phyloP scores from a whole-genome alignment of 768 basidiomycete species.

The Tricholomella constricta region DNA sequence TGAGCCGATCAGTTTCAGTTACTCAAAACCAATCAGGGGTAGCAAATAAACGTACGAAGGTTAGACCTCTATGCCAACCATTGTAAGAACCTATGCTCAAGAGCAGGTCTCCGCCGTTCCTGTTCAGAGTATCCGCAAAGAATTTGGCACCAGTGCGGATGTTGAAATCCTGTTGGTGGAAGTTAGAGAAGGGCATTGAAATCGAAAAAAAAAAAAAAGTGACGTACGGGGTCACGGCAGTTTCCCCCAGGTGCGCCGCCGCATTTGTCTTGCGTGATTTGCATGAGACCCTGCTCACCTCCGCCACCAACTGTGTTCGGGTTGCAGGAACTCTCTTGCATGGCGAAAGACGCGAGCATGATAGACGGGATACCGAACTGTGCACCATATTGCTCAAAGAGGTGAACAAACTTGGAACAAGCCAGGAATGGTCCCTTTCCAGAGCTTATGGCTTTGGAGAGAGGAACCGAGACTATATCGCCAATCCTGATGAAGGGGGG shows the following conservation, averaged over 20 bases:
- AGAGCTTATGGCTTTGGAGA: conserved; percentile 50
- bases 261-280: conserved; percentile 81
- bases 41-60: conserved; percentile 42
- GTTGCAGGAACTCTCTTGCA: conserved; percentile 84
- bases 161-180: conserved; percentile 61
- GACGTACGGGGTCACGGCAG: conserved; percentile 47
- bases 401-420: conserved; percentile 49
- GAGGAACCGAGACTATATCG: conserved; percentile 49
- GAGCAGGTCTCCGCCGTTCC: conserved; percentile 55
- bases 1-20: not conserved
- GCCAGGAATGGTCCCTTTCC: conserved; percentile 56
- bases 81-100: conserved; percentile 72
- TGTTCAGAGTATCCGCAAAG: conserved; percentile 52
- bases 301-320: conserved; percentile 65
- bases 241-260: conserved; percentile 50
- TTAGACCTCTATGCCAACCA: conserved; percentile 66
- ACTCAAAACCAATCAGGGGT: not conserved
- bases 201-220: conserved; percentile 4
- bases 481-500: conserved; percentile 62
- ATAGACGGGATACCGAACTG: conserved; percentile 63
- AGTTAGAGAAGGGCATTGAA: conserved; percentile 2
- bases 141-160: conserved; percentile 65
- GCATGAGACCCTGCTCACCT: conserved; percentile 88
- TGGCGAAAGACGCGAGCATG: conserved; percentile 81
- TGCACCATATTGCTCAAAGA: conserved; percentile 64